Base-by-base conservation (phyloP, 1,139 yeast species). In the Magnusiomyces tetraspermus region DNA sequence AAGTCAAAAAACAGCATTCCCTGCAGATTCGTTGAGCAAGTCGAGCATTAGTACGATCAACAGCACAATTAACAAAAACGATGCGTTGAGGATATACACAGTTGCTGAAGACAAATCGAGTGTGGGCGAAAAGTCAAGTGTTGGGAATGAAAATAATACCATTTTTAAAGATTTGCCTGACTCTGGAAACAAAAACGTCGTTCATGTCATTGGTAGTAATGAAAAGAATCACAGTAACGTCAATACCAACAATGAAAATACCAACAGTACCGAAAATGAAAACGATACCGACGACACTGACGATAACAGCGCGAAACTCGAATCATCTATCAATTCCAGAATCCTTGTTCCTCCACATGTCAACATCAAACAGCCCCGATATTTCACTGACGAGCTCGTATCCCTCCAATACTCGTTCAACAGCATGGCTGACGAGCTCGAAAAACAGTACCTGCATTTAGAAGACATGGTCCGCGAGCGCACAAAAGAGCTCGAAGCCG, bases 381-480 rank as follows among this genome's bases (percentile, higher is more conserved):
- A 85, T 46, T 81, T 87, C 63, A 76, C 80, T 51, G 97, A 92
- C 71, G 98, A 92, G 67, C 75, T 90, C 50, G 84, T 92, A 0
- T 96, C 88, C 61, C 72, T 90, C 50, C 83, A 95, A 0, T 92
- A 84, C 50, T 92, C 96, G 0, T 92, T 89, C 67, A 89, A 89
- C 64, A 82, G 83, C 41, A 88, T 90, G 97, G 83, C 95, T 6
- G 89, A 83, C 62, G 95, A 88, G 61, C 73, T 92, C 44, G 89
- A 85, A 57, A 77, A 80, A 57, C 97, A 90, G 64, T 90, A 90
- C 63, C 74, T 83, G 4, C 83, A 85, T 63, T 68, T 92, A 53
- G 97, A 92, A 69, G 95, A 88, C 59, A 77, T 96, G 57, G 97
- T 92, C n/a, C 77, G 80, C 52, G 82, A 82, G 45, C 78, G 97